Evolutionary conservation across 306 rosid genomes (phyloP), one percentile per base, ranked within the genome.

Genomic region (Amphicarpaea edgeworthii): DNA sequence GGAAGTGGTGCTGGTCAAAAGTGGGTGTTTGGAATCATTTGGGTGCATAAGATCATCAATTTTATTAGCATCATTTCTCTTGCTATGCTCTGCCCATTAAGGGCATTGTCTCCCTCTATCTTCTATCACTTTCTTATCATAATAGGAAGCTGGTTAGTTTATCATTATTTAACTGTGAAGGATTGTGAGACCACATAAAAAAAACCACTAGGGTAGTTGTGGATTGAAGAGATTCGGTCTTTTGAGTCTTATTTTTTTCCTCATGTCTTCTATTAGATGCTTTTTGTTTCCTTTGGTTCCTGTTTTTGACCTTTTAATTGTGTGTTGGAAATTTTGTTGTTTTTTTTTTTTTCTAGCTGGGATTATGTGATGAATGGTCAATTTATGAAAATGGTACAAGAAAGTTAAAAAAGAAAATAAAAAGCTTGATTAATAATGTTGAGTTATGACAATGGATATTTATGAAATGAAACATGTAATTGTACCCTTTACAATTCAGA

Each of bases 1-100:
- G 86, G 86, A 87, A 86, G 58, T 84, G 77, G 88, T 86, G 82
- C 57, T 84, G 91, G 98, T 91, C 92, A 87, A 93, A 90, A 90
- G 89, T 77, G 77, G 70, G 83, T 20, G 70, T 77, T 82, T 64
- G 89, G 98, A 87, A 93, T 91, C 92, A 91, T 89, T 85, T 73
- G 78, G 79, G 75, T 83, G 87, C 86, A 86, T 77, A 60, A 43
- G 20, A 59, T 57, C 14, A 32, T 62, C 40, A 85, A 64, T 84
- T 46, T 70, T 86, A 83, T 84, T 79, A 75, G 64, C 26, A 75
- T 82, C 75, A 70, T 83, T 85, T 86, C 81, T 81, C 71, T 45
- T 79, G 71, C 89, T 87, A n/a, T n/a, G 93, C 90, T 84, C 85
- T 79, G 38, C 75, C 89, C 93, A 87, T 86, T 85, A 88, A 71